Percentiles rank a stretch among this genome's conserved stretches.
These are phyloP conservation scores for Alopecurus myosuroides DNA, from an alignment of 176 grass and related monocot genomes.

Conservation along the genomic window DNA sequence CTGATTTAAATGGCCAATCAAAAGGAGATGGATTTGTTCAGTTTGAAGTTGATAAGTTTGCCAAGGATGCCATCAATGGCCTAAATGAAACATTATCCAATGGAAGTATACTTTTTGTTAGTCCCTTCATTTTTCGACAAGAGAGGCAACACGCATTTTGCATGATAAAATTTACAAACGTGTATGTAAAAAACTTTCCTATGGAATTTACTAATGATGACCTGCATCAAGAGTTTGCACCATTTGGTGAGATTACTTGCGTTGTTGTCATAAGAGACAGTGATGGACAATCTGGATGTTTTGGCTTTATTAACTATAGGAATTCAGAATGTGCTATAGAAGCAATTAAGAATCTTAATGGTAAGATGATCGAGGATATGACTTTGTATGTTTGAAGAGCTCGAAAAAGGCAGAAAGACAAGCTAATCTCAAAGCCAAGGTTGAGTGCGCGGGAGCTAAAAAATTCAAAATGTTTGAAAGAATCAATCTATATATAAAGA, in stretches of 20 bases:
- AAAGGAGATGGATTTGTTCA: conserved; percentile 54
- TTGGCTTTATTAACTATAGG: too few relatives aligned
- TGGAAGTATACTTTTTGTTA: conserved; percentile 29
- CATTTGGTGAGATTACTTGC: too few relatives aligned
- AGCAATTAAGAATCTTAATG: too few relatives aligned
- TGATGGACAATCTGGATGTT: too few relatives aligned
- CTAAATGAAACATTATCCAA: conserved; percentile 46
- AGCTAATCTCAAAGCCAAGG: conserved; percentile 29
- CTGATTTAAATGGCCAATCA: conserved; percentile 20
- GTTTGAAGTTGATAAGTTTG: conserved; percentile 21
- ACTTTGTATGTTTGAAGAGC: conserved; percentile 41
- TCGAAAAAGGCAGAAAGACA: conserved; percentile 40
- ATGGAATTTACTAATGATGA: conserved; percentile 28
- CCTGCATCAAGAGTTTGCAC: too few relatives aligned
- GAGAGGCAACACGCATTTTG: too few relatives aligned
- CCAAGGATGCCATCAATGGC: too few relatives aligned
- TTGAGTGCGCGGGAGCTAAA: not conserved
- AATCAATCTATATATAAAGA: conserved; percentile 52
- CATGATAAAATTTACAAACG: conserved; percentile 26
- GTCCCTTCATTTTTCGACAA: conserved; percentile 17
- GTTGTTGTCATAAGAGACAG: too few relatives aligned
- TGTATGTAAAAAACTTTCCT: conserved; percentile 48
- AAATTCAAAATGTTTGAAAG: conserved; percentile 32
- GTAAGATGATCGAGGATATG: conserved; percentile 13
- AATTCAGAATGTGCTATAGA: too few relatives aligned